Conservation (phyloP, 2,329 filamentous ascomycete species). For the Aspergillus sp. region DNA sequence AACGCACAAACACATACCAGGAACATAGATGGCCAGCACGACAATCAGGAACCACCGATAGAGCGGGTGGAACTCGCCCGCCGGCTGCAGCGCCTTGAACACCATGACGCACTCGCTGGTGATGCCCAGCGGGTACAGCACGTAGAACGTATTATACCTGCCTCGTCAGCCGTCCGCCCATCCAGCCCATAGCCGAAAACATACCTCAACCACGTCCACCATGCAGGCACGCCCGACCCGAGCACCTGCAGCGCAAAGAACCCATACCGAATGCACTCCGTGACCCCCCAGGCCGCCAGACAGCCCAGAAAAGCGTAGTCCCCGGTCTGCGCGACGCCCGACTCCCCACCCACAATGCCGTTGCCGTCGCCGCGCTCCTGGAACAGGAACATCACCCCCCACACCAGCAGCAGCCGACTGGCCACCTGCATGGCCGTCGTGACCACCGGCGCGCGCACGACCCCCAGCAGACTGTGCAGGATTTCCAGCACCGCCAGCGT, state of each 20-base stretch:
- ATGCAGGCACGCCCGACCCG: constrained; percentile 57
- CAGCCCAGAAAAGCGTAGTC: constrained; percentile 46
- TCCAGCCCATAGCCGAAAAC: background rate
- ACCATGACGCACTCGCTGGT: constrained; percentile 82
- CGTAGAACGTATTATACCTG: constrained; percentile 81
- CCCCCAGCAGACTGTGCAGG: constrained; percentile 71
- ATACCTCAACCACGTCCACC: constrained; percentile 64
- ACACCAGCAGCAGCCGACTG: constrained; percentile 83
- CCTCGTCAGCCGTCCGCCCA: background rate
- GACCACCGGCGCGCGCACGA: constrained; percentile 80
- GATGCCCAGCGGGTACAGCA: constrained; percentile 92
- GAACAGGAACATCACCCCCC: constrained; percentile 76
- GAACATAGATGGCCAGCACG: constrained; percentile 74
- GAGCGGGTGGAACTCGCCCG: constrained; percentile 52
- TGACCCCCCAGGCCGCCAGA: constrained; percentile 80
- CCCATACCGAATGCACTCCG: constrained; percentile 89
- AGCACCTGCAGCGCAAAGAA: constrained; percentile 74
- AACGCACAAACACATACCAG: constrained; percentile 59
- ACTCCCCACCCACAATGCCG: constrained; percentile 26
- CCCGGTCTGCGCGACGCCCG: constrained; percentile 24
- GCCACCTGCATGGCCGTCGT: constrained; percentile 91
- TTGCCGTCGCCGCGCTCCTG: constrained; percentile 67
- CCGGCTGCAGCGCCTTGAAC: constrained; percentile 62
- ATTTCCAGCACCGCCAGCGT: constrained; percentile 81
- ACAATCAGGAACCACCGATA: constrained; percentile 62